Evolutionary conservation across 2,329 filamentous ascomycete genomes (phyloP), one percentile per base, ranked within the genome.

Genomic region (Esteya vermicola): DNA sequence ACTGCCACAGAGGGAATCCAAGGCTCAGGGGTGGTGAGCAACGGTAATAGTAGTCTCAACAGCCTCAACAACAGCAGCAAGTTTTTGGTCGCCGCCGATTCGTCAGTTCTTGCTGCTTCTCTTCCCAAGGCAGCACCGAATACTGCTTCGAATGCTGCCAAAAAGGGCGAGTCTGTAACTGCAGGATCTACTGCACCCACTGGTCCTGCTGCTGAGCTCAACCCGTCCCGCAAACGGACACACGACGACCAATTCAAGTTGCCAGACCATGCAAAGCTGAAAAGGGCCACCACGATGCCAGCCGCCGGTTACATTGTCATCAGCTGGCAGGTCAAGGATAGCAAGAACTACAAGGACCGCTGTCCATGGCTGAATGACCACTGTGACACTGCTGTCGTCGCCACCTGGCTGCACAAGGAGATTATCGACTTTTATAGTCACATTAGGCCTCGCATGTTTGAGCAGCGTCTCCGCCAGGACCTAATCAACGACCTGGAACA

Each of bases 381-480:
- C 51, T 69, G 68, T 1, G 59, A 61, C 14, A 70, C 70, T 4
- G 54, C 53, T 19, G 64, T 67, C 31, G 68, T 70, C 59, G 69
- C 64, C 36, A 67, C 70, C 23, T 73, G 77, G 57, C 63, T 98
- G 21, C 86, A 96, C 57, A 85, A 86, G 52, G 91, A 98, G 58
- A 78, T 96, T 33, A 63, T 82, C 23, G 84, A 93, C 51, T 96
- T 95, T 55, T 93, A 88, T 55, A 68, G 88, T 27, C 93, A 80
- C 55, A 81, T 94, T 25, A 76, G 72, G 46, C 91, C 91, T 3
- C 71, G 74, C 34, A 59, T 72, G 3, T 91, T 82, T 50, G 91
- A 98, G 58, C 70, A 86, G 45, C 64, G 68, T 4, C 75, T 94
- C 40, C 83, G 91, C 9, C 60, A 69, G 18, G 72, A 82, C 35